Evolutionary conservation across 2,329 filamentous ascomycete genomes (phyloP), one percentile per base, ranked within the genome.

Genomic region (Tympanopsis confertula): DNA sequence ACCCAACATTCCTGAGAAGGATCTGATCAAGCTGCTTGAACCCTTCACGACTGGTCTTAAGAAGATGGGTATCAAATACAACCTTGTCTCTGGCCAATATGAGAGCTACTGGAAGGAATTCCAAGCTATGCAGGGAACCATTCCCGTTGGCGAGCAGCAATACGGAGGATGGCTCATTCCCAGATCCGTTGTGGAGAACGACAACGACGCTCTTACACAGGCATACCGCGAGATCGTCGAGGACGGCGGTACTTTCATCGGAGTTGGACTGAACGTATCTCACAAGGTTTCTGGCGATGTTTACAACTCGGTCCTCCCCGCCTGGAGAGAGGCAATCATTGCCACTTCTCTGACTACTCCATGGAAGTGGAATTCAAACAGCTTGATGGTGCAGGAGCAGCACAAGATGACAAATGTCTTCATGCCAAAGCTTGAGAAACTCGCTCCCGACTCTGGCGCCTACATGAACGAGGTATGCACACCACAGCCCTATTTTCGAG

Each of bases 41-140:
- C 59, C 63, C 2, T 61, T 66, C 29, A 51, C 52, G 2, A 41
- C 50, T 5, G 51, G 47, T 2, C 52, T 69, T 2, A 47, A 53
- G 4, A 35, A 42, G 19, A 42, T 49, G 17, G 38, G 39, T 12
- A 50, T 56, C n/a, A 37, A 40, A 14, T 50, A 42, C 35, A 35
- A 35, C n/a, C 26, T 43, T 2, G 37, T 37, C 4, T 45, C 41
- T 33, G 42, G 44, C 12, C 37, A 45, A 13, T 49, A 41, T 32
- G 42, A 41, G 5, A 45, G 46, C 17, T 53, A 49, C 38, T 15
- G 37, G 5, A 44, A 49, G 3, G 45, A 51, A 29, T 52, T 47
- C 35, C 36, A 42, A 7, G 42, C 10, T 7, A 33, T 33, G 30
- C 30, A 33, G 15, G 30, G 10, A 10, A 10, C 30, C 10, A 43